Evolutionary conservation across 2,329 filamentous ascomycete genomes (phyloP).

Genomic region (Ophiosphaerella herpotricha): DNA sequence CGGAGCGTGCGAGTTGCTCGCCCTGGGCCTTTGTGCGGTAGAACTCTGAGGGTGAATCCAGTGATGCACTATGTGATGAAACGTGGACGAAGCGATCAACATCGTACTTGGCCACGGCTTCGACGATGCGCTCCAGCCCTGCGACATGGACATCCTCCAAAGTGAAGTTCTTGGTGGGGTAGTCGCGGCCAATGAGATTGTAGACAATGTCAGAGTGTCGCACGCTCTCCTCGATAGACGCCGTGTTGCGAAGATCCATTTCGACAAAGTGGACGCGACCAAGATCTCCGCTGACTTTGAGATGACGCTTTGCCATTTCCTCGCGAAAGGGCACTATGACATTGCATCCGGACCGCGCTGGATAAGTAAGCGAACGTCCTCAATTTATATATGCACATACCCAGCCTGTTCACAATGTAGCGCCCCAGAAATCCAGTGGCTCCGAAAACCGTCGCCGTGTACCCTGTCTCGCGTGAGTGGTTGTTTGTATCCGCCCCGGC

Average conservation of each 20-base stretch:
- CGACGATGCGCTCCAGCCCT: conserved; percentile 86
- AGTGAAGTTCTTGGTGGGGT: conserved; percentile 97
- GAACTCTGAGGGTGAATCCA: conserved; percentile 82
- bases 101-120: conserved; percentile 96
- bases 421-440: conserved; percentile 93
- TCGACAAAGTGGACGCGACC: conserved; percentile 90
- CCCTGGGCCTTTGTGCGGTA: conserved; percentile 87
- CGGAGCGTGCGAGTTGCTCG: conserved; percentile 80
- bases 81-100: conserved; percentile 96
- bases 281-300: conserved; percentile 94
- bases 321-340: conserved; percentile 93
- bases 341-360: conserved; percentile 90
- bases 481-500: conserved; percentile 7
- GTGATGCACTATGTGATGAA: conserved; percentile 88
- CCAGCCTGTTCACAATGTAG: conserved; percentile 96
- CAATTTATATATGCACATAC: conserved; percentile 52
- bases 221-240: conserved; percentile 94
- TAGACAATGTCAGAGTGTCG: conserved; percentile 97
- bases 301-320: conserved; percentile 96
- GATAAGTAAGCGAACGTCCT: too few relatives aligned
- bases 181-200: conserved; percentile 92
- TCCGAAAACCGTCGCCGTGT: conserved; percentile 97
- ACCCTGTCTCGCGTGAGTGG: conserved; percentile 62
- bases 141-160: conserved; percentile 92
- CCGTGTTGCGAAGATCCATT: conserved; percentile 91